phyloP scores from a whole-genome alignment of 768 basidiomycete genomes.

The Lactarius evosmus region DNA sequence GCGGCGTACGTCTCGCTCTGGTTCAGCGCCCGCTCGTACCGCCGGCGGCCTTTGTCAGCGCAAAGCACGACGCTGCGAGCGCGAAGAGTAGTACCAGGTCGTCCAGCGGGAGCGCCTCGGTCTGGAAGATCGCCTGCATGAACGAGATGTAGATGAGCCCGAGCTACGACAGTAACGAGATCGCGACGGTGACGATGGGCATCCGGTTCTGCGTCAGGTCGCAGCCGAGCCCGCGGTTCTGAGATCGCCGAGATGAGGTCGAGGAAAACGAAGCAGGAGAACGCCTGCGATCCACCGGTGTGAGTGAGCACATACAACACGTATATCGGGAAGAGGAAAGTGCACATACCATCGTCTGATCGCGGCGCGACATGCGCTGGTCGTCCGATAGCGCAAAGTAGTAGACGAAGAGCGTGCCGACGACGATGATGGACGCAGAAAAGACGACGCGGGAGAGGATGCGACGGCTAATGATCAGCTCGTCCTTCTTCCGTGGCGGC shows the following conservation, averaged over 20 bases:
- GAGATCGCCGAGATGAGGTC: conserved; percentile 93
- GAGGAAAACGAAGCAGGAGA: conserved; percentile 95
- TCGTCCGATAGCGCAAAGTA: conserved; percentile 80
- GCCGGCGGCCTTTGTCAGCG: conserved; percentile 70
- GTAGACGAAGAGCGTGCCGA: conserved; percentile 87
- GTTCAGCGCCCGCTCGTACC: conserved; percentile 66
- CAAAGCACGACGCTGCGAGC: conserved; percentile 62
- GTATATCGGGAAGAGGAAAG: background rate
- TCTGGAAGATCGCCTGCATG: conserved; percentile 93
- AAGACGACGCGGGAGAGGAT: conserved; percentile 83
- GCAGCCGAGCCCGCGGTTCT: conserved; percentile 90
- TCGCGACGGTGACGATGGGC: conserved; percentile 82
- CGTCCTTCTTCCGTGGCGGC: conserved; percentile 90
- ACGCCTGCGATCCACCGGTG: too few relatives aligned
- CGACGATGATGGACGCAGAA: conserved; percentile 87
- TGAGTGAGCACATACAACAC: conserved; percentile 9
- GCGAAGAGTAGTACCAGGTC: conserved; percentile 72
- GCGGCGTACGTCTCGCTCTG: conserved; percentile 49
- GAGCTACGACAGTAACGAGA: conserved; percentile 83
- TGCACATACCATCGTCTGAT: conserved; percentile 85
- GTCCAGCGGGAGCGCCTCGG: conserved; percentile 63
- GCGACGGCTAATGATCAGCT: conserved; percentile 75
- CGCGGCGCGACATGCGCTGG: conserved; percentile 66
- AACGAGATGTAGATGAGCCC: conserved; percentile 85
- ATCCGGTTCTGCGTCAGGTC: conserved; percentile 82